Evolutionary conservation across 1,284 basidiomycete genomes (phyloP).

Genomic region (Agroathelia rolfsii): DNA sequence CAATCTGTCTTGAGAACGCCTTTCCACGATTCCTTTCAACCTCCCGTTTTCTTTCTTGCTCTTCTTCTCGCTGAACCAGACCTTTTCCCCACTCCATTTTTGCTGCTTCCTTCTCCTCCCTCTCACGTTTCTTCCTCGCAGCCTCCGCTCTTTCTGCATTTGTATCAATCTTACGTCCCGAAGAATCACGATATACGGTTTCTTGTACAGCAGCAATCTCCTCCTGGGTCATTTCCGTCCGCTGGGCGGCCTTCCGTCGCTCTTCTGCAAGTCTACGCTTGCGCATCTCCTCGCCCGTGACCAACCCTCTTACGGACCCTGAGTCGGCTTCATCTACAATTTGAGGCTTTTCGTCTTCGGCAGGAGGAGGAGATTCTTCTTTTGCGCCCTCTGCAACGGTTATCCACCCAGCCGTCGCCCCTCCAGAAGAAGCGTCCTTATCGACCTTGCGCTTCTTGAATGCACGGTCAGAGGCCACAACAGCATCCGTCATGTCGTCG

Average conservation of each 20-base stretch:
- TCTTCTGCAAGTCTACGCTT: constrained; percentile 48
- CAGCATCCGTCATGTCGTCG: constrained; percentile 43
- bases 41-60: constrained; percentile 52
- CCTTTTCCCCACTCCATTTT: constrained; percentile 98
- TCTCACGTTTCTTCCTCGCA: constrained; percentile 64
- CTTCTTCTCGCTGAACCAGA: constrained; percentile 75
- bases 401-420: constrained; percentile 47
- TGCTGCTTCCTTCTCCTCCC: constrained; percentile 74
- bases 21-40: constrained; percentile 56
- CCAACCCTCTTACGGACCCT: constrained; percentile 62
- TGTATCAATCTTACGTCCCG: constrained; percentile 83
- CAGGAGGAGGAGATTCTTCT: constrained; percentile 42
- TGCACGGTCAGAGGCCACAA: constrained; percentile 56
- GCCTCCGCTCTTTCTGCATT: constrained; percentile 79
- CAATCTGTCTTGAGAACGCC: constrained; percentile 69
- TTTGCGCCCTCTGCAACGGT: constrained; percentile 38
- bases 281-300: constrained; percentile 57
- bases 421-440: constrained; percentile 18
- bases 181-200: constrained; percentile 90
- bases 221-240: constrained; percentile 36
- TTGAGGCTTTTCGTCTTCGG: constrained; percentile 60
- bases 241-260: constrained; percentile 25
- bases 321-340: constrained; percentile 42
- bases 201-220: constrained; percentile 63
- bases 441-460: constrained; percentile 67